phyloP scores from a whole-genome alignment of 106 monocot species.

The Amphibolis antarctica region DNA sequence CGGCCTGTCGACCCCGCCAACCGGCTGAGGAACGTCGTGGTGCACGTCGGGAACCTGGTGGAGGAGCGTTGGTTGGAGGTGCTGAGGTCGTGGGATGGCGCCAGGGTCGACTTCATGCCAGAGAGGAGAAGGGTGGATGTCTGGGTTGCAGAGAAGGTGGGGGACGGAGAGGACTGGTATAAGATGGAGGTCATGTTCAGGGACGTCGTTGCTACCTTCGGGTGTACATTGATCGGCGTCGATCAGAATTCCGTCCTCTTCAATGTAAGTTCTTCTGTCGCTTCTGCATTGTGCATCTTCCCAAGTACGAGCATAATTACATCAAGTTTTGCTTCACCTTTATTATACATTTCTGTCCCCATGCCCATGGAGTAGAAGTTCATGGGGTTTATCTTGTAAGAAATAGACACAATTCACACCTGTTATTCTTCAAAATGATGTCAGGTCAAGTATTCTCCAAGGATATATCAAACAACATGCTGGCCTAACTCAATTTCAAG shows the following conservation, averaged over 20 bases:
- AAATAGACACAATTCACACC: not conserved
- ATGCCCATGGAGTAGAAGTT: not conserved
- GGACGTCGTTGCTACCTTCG: constrained; percentile 23
- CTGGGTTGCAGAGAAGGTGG: constrained; percentile 17
- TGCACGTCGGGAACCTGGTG: constrained; percentile 37
- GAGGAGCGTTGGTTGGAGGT: constrained; percentile 42
- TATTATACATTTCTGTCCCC: not conserved
- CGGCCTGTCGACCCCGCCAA: constrained; percentile 25
- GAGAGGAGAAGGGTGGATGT: constrained; percentile 50
- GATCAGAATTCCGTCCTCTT: constrained; percentile 17
- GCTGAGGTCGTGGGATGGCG: constrained; percentile 40
- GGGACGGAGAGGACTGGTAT: constrained; percentile 23
- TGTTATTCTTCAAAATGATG: not conserved
- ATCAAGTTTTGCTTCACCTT: too few relatives aligned
- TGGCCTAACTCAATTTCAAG: constrained; percentile 27
- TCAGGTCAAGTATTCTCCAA: constrained; percentile 80
- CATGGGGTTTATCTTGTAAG: not conserved
- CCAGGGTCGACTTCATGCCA: constrained; percentile 53
- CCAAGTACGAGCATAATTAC: too few relatives aligned
- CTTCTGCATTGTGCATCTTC: not conserved
- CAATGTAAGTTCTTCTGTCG: constrained; percentile 2
- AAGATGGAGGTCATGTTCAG: constrained; percentile 54
- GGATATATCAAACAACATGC: constrained; percentile 38
- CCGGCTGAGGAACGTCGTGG: constrained; percentile 18
- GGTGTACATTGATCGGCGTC: constrained; percentile 12